Percentiles rank a stretch among this genome's conserved stretches.
Evolutionary conservation across 495 filamentous ascomycete species (phyloP).

Genomic region (Cairneyella variabilis): DNA sequence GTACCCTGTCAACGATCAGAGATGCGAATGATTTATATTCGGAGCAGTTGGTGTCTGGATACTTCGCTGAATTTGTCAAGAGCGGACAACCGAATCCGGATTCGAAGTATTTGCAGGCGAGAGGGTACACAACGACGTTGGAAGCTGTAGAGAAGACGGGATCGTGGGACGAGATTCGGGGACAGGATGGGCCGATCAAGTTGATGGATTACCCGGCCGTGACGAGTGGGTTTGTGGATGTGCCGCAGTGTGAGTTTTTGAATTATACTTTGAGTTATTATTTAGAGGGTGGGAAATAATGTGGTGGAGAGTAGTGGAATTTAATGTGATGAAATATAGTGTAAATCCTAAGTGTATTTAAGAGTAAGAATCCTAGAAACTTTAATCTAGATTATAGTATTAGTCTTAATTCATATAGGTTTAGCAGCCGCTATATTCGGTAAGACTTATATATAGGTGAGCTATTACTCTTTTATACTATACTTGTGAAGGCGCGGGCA

Average conservation of each 20-base stretch:
- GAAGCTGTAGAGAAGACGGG: constrained; percentile 26
- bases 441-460: too few species aligned
- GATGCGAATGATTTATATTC: constrained; percentile 26
- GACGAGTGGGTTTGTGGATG: constrained; percentile 29
- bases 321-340: too few species aligned
- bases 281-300: constrained; percentile 16
- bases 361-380: too few species aligned
- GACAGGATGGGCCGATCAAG: constrained; percentile 29
- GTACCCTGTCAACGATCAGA: constrained; percentile 22
- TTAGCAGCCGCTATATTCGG: too few species aligned
- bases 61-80: constrained; percentile 32
- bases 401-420: too few species aligned
- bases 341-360: too few species aligned
- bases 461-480: too few species aligned
- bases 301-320: too few species aligned
- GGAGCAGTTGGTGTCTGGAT: constrained; percentile 27
- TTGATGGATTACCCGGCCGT: constrained; percentile 31
- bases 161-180: constrained; percentile 20
- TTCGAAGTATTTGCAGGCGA: constrained; percentile 26
- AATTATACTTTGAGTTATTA: constrained; percentile 31
- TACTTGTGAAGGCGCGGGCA: too few species aligned
- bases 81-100: constrained; percentile 31
- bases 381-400: too few species aligned
- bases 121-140: constrained; percentile 30
- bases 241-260: constrained; percentile 35